Evolutionary conservation across 352 stramenopile genomes (phyloP).

Genomic region (Globisporangium solare): DNA sequence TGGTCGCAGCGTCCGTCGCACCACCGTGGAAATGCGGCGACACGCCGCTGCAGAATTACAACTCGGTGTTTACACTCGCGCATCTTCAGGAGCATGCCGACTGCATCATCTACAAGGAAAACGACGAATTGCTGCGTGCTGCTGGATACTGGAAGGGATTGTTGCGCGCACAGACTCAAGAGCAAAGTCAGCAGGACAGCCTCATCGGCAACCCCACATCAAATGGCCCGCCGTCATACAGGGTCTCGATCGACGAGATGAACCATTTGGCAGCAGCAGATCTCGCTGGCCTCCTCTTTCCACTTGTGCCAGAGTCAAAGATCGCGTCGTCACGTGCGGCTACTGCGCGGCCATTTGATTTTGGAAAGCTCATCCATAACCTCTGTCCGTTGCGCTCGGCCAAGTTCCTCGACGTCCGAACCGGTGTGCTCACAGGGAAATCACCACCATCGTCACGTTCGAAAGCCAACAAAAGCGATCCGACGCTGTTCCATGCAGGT

Average conservation of each 20-base stretch:
- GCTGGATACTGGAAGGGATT: slow-evolving; percentile 53
- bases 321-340: slow-evolving; percentile 3
- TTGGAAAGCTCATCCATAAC: slow-evolving; percentile 52
- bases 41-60: slow-evolving; percentile 86
- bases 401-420: slow-evolving; percentile 64
- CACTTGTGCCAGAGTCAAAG: slow-evolving; percentile 7
- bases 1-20: slow-evolving; percentile 63
- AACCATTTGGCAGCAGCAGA: slow-evolving; percentile 54
- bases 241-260: slow-evolving; percentile 51
- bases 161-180: neutral
- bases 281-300: slow-evolving; percentile 60
- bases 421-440: slow-evolving; percentile 2
- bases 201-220: neutral
- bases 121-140: slow-evolving; percentile 70
- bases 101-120: slow-evolving; percentile 82
- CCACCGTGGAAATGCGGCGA: slow-evolving; percentile 59
- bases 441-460: neutral
- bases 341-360: slow-evolving; percentile 33
- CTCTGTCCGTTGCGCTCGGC: slow-evolving; percentile 46
- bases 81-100: slow-evolving; percentile 71
- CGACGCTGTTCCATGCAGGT: slow-evolving; percentile 12
- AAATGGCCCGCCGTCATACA: slow-evolving; percentile 7
- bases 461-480: neutral
- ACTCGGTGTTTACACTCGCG: slow-evolving; percentile 64
- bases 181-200: neutral